These are phyloP conservation scores for Sporobolomyces phaffii DNA, from an alignment of 768 basidiomycete species.

Conservation along the genomic window DNA sequence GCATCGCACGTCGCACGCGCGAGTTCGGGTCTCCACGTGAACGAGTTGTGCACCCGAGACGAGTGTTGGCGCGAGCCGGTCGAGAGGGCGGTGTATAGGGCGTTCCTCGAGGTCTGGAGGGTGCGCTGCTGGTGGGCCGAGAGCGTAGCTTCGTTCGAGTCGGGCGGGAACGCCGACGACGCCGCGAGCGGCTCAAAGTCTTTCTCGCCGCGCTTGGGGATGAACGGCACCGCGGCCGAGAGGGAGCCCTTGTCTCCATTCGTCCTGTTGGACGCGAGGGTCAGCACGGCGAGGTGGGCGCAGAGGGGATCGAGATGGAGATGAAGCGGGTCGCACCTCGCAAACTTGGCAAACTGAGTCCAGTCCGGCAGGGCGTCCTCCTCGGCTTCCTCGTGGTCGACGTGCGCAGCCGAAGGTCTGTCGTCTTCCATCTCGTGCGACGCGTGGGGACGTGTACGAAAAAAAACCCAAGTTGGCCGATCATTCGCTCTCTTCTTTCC, in stretches of 20 bases:
- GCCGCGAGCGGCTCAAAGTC: conserved; percentile 73
- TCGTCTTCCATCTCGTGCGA: conserved; percentile 32
- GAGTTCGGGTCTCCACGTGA: conserved; percentile 63
- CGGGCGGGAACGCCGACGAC: conserved; percentile 16
- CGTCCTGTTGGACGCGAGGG: background rate
- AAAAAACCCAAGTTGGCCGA: no score
- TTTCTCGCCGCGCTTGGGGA: conserved; percentile 95
- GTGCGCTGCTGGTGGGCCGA: conserved; percentile 62
- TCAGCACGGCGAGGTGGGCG: background rate
- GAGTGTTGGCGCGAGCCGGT: conserved; percentile 38
- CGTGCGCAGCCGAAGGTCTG: conserved; percentile 17
- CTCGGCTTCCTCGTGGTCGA: conserved; percentile 36
- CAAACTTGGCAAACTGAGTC: conserved; percentile 37
- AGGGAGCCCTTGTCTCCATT: conserved; percentile 6
- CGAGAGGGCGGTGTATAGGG: conserved; percentile 74
- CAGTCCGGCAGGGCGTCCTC: conserved; percentile 41
- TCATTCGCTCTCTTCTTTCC: no score
- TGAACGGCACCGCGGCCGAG: conserved; percentile 32
- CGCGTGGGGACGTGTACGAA: no score
- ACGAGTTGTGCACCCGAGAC: conserved; percentile 59
- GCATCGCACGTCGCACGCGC: conserved; percentile 29
- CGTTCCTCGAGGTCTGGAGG: conserved; percentile 68
- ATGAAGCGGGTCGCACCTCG: conserved; percentile 19
- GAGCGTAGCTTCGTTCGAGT: conserved; percentile 28
- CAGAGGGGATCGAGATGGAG: background rate